Base-by-base conservation (phyloP, 768 basidiomycete genomes). In the Pisolithus microcarpus region DNA sequence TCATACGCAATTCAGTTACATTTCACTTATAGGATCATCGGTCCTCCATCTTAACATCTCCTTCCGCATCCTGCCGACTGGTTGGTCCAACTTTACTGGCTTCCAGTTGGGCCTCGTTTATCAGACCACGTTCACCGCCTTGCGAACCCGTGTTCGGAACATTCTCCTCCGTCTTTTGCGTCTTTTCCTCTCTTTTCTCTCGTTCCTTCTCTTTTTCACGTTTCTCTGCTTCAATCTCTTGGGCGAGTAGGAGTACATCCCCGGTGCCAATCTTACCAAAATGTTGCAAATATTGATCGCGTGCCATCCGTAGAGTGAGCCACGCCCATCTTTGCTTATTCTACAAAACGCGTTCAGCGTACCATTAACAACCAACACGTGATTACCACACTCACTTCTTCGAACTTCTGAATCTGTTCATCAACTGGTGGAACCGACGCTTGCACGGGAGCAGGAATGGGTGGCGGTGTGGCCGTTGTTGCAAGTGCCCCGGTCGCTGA, bases 211-310 rank as follows among this genome's bases (percentile, higher is more conserved):
- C 68, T 7, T 63, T 61, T 40, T 72, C 67, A 1, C 30, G 30
- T 46, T 61, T 67, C 26, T 72, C 69, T 21, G 59, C 52, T 7
- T 72, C 70, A n/a, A 72, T 68, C 54, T 66, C 64, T 21, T 64
- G 58, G 15, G 62, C 56, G 19, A 76, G 74, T 16, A 72, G 57
- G 45, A 76, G 75, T 53, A 93, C 70, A 54, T 91, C 87, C 7
- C 87, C 88, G 6, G 81, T 81, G 16, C 86, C 87, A 53, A 91
- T 90, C 70, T 81, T 85, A n/a, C 82, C 78, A 56, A 92, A 91
- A 57, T 88, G 81, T 54, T 83, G 79, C 38, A 91, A 64, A 64
- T 91, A 71, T 52, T 77, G 76, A 56, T 87, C 82, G 36, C 89
- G 84, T 49, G 86, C 81, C 38, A 80, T 77, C 18, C 90, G 85